Base-by-base conservation (phyloP, 1,284 basidiomycete genomes). In the Ceratorhiza oryzae-sativae region DNA sequence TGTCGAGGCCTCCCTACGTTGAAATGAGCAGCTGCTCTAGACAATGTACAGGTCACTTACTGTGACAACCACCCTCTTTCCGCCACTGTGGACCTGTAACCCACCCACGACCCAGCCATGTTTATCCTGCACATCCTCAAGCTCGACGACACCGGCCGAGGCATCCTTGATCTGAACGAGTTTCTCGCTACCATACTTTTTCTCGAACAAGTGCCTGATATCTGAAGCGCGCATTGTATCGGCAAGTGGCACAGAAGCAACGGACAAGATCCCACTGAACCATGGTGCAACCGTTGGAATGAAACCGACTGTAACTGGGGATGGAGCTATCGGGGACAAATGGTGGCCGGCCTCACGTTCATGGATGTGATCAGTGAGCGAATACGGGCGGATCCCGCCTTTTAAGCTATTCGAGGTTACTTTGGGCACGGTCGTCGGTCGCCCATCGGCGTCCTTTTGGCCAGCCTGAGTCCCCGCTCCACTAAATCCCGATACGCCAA, bases 301-400 rank as follows among this genome's bases (percentile, higher is more conserved):
- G 81, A 99, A 99, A 10, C 90, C 92, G 36, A 98, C 80, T 74
- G 90, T 87, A 74, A 97, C 81, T 5, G 73, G 41, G 67, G 76
- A 42, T 62, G 75, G 36, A 36, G 87, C 79, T 36, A 97, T 86
- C 18, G 80, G 82, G 1, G 90, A 88, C 53, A 99, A 88, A 80
- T 98, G 97, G 73, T 84, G 83, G 1, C 88, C 88, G 0, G 95
- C 93, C 81, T 99, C 97, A 61, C 97, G 93, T 81, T 99, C 97
- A 84, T 99, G 97, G 78, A 99, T 98, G 82, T 99, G 97, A 81
- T 97, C 96, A 2, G 97, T 99, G 32, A 99, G 83, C 0, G 94
- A 77, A 82, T 99, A 99, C 0, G 96, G 90, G 45, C 89, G 86
- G 59, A 98, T 83, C 0, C 89, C 91, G 30, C 92, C 91, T 0